Conservation (phyloP, 2,329 filamentous ascomycete species). For the Geosmithia morbida region DNA sequence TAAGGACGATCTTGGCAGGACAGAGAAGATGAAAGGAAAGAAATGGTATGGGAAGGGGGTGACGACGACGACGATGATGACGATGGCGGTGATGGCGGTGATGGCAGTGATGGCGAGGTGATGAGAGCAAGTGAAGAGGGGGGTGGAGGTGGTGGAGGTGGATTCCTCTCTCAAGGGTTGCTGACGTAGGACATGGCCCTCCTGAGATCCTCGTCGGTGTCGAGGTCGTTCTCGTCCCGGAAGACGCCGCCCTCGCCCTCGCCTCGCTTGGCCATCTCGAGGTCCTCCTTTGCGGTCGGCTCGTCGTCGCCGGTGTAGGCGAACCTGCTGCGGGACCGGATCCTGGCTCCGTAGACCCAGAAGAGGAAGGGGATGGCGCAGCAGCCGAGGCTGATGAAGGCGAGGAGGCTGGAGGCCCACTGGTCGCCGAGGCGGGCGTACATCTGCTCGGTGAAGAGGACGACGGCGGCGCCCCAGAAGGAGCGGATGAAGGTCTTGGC, state of each 20-base stretch:
- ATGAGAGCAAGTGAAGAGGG: no score
- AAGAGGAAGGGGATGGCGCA: constrained; percentile 76
- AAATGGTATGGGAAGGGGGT: background rate
- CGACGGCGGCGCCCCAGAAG: constrained; percentile 65
- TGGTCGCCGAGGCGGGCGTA: constrained; percentile 57
- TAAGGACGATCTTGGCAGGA: no score
- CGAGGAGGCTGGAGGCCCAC: constrained; percentile 62
- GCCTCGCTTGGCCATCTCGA: constrained; percentile 18
- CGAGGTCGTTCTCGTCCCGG: constrained; percentile 11
- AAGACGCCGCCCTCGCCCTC: constrained; percentile 9
- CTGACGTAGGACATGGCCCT: constrained; percentile 30
- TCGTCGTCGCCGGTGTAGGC: constrained; percentile 53
- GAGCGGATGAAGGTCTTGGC: constrained; percentile 69
- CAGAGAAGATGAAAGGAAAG: background rate
- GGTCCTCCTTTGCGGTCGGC: constrained; percentile 12
- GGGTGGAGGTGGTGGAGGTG: no score
- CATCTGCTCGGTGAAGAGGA: constrained; percentile 76
- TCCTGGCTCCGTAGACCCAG: constrained; percentile 60
- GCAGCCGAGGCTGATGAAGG: constrained; percentile 61
- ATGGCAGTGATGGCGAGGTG: background rate
- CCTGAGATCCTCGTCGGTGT: constrained; percentile 22
- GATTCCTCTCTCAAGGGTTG: constrained; percentile 22
- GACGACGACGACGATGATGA: background rate
- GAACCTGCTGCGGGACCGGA: constrained; percentile 55
- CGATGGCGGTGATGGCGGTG: background rate